phyloP scores from a whole-genome alignment of 768 basidiomycete genomes.

The Suillus subaureus region DNA sequence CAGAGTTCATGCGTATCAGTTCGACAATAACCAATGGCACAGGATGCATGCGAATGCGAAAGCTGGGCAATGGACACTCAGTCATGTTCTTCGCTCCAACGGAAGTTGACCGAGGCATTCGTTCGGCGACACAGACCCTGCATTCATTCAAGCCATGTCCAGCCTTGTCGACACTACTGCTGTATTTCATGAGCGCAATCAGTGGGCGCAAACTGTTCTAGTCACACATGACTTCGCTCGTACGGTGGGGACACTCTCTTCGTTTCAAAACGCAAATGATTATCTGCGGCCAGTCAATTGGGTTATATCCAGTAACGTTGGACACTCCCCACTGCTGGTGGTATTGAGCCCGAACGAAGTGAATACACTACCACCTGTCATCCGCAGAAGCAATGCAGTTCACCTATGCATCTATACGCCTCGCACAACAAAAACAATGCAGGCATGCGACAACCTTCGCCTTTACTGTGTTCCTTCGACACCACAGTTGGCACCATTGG shows the following conservation, averaged over 20 bases:
- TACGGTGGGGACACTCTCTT: slow-evolving; percentile 8
- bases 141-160: slow-evolving; percentile 23
- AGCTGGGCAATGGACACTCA: slow-evolving; percentile 49
- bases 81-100: slow-evolving; percentile 49
- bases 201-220: slow-evolving; percentile 22
- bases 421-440: slow-evolving; percentile 35
- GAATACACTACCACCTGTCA: slow-evolving; percentile 37
- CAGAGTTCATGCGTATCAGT: background rate
- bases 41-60: slow-evolving; percentile 60
- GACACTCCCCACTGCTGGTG: slow-evolving; percentile 25
- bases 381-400: slow-evolving; percentile 34
- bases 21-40: background rate
- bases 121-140: slow-evolving; percentile 20
- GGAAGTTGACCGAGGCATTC: slow-evolving; percentile 42
- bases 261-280: slow-evolving; percentile 8
- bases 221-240: slow-evolving; percentile 20
- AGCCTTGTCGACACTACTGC: slow-evolving; percentile 16
- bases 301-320: slow-evolving; percentile 21
- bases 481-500: background rate
- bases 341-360: slow-evolving; percentile 46
- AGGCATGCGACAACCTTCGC: slow-evolving; percentile 37
- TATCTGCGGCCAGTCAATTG: slow-evolving; percentile 33
- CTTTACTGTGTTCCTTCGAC: slow-evolving; percentile 15
- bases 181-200: slow-evolving; percentile 19
- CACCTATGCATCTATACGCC: slow-evolving; percentile 48